A percentile compares a stretch with the other conserved stretches of the same genome.
These are phyloP conservation scores for Rosa persica DNA, from an alignment of 306 rosid genomes.

Conservation along the genomic window DNA sequence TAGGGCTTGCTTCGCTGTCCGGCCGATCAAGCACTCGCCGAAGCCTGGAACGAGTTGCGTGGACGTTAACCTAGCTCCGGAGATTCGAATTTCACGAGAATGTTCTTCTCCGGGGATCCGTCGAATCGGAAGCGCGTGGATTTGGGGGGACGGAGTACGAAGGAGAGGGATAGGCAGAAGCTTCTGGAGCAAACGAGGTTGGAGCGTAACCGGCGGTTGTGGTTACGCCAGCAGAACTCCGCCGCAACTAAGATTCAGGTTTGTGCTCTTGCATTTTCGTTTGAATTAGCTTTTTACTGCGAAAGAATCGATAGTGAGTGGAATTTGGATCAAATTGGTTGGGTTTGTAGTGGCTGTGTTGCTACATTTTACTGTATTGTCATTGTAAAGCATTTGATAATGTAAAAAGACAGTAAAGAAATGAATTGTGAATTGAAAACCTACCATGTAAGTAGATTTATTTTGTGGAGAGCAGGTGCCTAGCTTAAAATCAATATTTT, in stretches of 20 bases:
- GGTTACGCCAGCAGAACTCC: constrained; percentile 66
- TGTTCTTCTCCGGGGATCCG: constrained; percentile 95
- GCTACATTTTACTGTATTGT: neutral
- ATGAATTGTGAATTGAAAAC: neutral
- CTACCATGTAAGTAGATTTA: neutral
- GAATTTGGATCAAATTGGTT: neutral
- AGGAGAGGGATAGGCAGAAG: constrained; percentile 87
- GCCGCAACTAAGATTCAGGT: constrained; percentile 86
- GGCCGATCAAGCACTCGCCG: constrained; percentile 3
- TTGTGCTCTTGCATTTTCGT: neutral
- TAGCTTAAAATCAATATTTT: neutral
- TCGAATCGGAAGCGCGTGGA: constrained; percentile 91
- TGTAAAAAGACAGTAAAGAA: neutral
- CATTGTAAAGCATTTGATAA: neutral
- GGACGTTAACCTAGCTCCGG: neutral
- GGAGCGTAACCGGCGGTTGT: constrained; percentile 72
- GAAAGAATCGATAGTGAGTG: neutral
- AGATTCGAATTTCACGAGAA: constrained; percentile 19
- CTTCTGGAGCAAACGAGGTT: constrained; percentile 86
- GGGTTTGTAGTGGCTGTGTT: neutral
- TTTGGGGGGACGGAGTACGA: constrained; percentile 90
- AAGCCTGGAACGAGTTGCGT: neutral
- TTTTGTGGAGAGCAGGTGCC: neutral
- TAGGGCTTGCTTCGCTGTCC: neutral
- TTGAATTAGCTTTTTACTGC: too few relatives aligned